Base-by-base conservation (phyloP, 2,329 filamentous ascomycete genomes). In the Alternaria arbusti region DNA sequence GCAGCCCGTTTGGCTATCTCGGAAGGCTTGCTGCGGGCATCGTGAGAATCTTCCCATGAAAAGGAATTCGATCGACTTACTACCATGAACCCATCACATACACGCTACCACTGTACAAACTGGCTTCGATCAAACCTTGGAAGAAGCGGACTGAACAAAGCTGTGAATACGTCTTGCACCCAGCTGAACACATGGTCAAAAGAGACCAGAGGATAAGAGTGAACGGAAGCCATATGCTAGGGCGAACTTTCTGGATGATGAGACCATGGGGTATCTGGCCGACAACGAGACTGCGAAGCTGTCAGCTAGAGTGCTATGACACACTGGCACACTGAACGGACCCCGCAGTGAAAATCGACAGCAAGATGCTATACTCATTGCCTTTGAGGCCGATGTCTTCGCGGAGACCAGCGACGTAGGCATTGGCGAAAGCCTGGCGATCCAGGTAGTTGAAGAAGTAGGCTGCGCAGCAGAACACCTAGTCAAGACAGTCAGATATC, bases 361-460 rank as follows among this genome's bases (percentile, higher is more conserved):
- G 47, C 11, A 74, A 43, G n/a, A 72, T 58, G 32, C 65, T 74
- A 50, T 70, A 74, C 28, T 74, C 63, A 6, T 70, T 68, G 8
- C 71, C 71, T n/a, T 70, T 56, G n/a, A 74, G 61, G 10, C 63
- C 59, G 10, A 74, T 57, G 23, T 68, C 68, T 55, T 74, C 72
- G 52, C 68, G 64, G 40, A 74, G 56, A 22, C 72, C 72, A 17
- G 72, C 66, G 25, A 73, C 70, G 52, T 72, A 73, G 30, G 70
- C 70, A 64, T 73, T 73, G 13, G 70, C 68, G 50, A 73, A 72
- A 2, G 70, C 66, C 25, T 68, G 57, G 20, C 70, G 66, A 59
- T 73, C 70, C 67, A 74, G 71, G 45, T 74, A 74, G 43, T 74
- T 74, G 61, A 74, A 72, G 54, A 74, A 74, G 50, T 74, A 74